phyloP scores from a whole-genome alignment of 345 rosid genomes.

The Toxicodendron radicans region DNA sequence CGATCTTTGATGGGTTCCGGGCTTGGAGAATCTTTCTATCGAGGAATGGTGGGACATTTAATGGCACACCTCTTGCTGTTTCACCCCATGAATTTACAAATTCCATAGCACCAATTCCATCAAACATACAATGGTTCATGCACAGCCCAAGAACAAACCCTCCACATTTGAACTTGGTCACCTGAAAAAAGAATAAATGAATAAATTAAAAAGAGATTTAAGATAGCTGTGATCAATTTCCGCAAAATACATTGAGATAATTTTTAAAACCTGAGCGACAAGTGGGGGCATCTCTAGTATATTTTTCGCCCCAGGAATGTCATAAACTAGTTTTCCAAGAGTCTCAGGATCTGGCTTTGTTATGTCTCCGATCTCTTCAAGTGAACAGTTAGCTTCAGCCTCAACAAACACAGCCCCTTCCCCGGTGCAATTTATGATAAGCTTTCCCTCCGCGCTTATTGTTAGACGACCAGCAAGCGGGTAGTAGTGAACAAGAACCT shows the following conservation, averaged over 20 bases:
- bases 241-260: too few species aligned
- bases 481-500: constrained; percentile 78
- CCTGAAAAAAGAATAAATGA: constrained; percentile 35
- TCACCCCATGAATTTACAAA: constrained; percentile 87
- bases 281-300: constrained; percentile 90
- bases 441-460: constrained; percentile 78
- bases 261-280: constrained; percentile 69
- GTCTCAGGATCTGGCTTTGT: constrained; percentile 79
- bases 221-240: not conserved
- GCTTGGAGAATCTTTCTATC: constrained; percentile 60
- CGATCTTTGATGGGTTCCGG: constrained; percentile 55
- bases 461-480: constrained; percentile 86
- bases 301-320: constrained; percentile 76
- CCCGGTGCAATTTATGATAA: constrained; percentile 66
- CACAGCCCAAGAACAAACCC: constrained; percentile 76
- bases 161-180: constrained; percentile 76
- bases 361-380: constrained; percentile 75
- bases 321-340: constrained; percentile 77
- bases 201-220: not conserved
- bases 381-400: constrained; percentile 66
- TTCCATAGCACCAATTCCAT: constrained; percentile 89
- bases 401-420: constrained; percentile 89
- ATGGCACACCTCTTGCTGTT: constrained; percentile 66
- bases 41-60: constrained; percentile 52
- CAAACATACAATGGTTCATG: constrained; percentile 84